Evolutionary conservation across 208 protist genomes (phyloP).

Genomic region (Borovskyia barvae): DNA sequence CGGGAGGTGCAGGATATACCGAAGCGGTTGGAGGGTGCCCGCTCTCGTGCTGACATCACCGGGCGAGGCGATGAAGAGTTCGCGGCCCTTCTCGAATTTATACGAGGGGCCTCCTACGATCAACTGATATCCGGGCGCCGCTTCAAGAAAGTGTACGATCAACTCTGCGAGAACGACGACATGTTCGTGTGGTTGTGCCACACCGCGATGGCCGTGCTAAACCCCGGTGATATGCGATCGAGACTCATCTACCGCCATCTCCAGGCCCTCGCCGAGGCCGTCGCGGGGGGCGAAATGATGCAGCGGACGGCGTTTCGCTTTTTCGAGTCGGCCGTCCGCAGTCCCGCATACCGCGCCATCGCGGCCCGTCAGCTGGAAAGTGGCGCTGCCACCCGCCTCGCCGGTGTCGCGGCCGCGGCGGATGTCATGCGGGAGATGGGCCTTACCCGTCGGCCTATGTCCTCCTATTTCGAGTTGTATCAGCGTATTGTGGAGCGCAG

Average conservation of each 20-base stretch:
- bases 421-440: slow-evolving; percentile 88
- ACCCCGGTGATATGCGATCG: slow-evolving; percentile 88
- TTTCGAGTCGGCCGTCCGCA: slow-evolving; percentile 85
- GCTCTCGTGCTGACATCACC: slow-evolving; percentile 65
- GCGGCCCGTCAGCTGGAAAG: slow-evolving; percentile 78
- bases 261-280: slow-evolving; percentile 81
- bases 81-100: slow-evolving; percentile 84
- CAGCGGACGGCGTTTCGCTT: slow-evolving; percentile 88
- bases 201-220: slow-evolving; percentile 90
- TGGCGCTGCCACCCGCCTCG: slow-evolving; percentile 79
- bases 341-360: slow-evolving; percentile 84
- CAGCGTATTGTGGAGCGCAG: slow-evolving; percentile 90
- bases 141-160: slow-evolving; percentile 88
- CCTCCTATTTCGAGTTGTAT: slow-evolving; percentile 89
- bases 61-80: slow-evolving; percentile 74
- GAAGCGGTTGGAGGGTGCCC: slow-evolving; percentile 73
- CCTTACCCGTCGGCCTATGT: slow-evolving; percentile 85
- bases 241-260: slow-evolving; percentile 87
- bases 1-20: slow-evolving; percentile 86
- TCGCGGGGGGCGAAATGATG: slow-evolving; percentile 82
- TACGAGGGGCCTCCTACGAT: slow-evolving; percentile 86
- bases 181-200: slow-evolving; percentile 91
- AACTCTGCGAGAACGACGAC: slow-evolving; percentile 86
- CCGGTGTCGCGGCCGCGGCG: slow-evolving; percentile 80
- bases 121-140: slow-evolving; percentile 87